phyloP scores from a whole-genome alignment of 148 eudicot genomes.

The Nepenthes gracilis region DNA sequence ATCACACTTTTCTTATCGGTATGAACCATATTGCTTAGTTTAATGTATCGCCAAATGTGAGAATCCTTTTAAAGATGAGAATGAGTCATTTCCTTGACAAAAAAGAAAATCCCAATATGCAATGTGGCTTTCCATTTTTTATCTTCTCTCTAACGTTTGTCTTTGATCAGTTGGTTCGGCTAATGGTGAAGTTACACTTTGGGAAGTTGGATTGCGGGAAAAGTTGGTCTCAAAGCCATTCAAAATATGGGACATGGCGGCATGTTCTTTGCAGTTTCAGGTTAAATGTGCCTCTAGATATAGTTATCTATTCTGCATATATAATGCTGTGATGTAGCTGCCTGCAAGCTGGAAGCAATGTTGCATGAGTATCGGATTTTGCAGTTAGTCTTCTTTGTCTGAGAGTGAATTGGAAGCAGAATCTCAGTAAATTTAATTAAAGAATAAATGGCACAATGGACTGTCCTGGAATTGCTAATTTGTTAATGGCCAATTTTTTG shows the following conservation, averaged over 20 bases:
- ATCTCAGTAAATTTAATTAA: too few relatives aligned
- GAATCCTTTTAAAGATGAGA: too few relatives aligned
- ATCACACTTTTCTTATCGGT: slow-evolving; percentile 71
- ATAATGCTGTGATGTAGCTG: not conserved
- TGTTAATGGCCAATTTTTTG: too few relatives aligned
- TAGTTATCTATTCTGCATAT: not conserved
- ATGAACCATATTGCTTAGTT: slow-evolving; percentile 9
- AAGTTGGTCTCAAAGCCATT: slow-evolving; percentile 63
- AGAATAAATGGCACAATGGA: too few relatives aligned
- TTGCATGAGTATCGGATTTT: too few relatives aligned
- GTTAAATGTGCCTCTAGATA: slow-evolving; percentile 16
- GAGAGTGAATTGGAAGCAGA: too few relatives aligned
- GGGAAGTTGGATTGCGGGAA: slow-evolving; percentile 64
- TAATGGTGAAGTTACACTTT: slow-evolving; percentile 64
- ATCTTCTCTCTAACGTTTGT: slow-evolving; percentile 8
- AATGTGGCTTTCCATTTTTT: not conserved
- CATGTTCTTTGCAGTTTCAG: slow-evolving; percentile 43
- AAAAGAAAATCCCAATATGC: too few relatives aligned
- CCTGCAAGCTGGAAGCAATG: not conserved
- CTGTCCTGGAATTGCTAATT: too few relatives aligned
- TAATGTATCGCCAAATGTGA: not conserved
- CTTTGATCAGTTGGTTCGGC: slow-evolving; percentile 42
- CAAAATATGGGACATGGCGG: slow-evolving; percentile 57
- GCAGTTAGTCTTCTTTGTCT: too few relatives aligned
- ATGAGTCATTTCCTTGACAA: too few relatives aligned